A percentile compares a stretch with the other conserved stretches of the same genome.
Evolutionary conservation across 2,329 filamentous ascomycete species (phyloP).

Genomic region (Huntiella decipiens): DNA sequence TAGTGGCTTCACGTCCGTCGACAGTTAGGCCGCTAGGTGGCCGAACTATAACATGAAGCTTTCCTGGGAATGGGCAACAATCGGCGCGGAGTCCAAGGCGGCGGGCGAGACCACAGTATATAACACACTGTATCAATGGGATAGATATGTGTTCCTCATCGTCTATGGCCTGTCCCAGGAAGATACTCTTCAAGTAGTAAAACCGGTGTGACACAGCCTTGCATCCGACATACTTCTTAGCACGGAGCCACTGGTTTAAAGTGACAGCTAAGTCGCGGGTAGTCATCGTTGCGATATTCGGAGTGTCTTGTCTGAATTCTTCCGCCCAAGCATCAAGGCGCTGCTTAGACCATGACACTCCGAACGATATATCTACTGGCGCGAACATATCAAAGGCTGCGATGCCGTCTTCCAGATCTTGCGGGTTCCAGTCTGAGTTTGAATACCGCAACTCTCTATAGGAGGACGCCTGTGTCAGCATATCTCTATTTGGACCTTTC

Average conservation of each 20-base stretch:
- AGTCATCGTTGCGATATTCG: slow-evolving; percentile 34
- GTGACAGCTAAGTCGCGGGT: slow-evolving; percentile 48
- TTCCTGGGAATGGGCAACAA: slow-evolving; percentile 65
- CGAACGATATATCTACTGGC: slow-evolving; percentile 19
- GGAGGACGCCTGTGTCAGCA: background rate
- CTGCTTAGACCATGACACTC: slow-evolving; percentile 30
- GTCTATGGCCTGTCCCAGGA: slow-evolving; percentile 58
- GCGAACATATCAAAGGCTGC: slow-evolving; percentile 84
- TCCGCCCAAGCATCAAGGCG: slow-evolving; percentile 45
- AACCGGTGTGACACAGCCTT: slow-evolving; percentile 15
- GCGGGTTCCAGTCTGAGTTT: background rate
- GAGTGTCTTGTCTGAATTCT: slow-evolving; percentile 33
- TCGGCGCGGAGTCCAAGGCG: slow-evolving; percentile 57
- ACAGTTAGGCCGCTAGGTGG: slow-evolving; percentile 40
- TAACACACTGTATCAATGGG: slow-evolving; percentile 69
- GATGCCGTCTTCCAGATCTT: slow-evolving; percentile 47
- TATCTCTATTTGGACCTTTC: slow-evolving; percentile 6
- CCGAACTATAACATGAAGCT: slow-evolving; percentile 65
- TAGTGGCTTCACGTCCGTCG: slow-evolving; percentile 23
- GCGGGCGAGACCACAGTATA: slow-evolving; percentile 64
- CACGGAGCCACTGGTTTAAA: slow-evolving; percentile 50
- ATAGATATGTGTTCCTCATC: slow-evolving; percentile 58
- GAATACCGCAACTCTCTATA: background rate
- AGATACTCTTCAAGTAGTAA: slow-evolving; percentile 6
- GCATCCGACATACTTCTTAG: slow-evolving; percentile 50